Conservation (phyloP, 2,329 filamentous ascomycete species). For the Sporothrix curviconia region DNA sequence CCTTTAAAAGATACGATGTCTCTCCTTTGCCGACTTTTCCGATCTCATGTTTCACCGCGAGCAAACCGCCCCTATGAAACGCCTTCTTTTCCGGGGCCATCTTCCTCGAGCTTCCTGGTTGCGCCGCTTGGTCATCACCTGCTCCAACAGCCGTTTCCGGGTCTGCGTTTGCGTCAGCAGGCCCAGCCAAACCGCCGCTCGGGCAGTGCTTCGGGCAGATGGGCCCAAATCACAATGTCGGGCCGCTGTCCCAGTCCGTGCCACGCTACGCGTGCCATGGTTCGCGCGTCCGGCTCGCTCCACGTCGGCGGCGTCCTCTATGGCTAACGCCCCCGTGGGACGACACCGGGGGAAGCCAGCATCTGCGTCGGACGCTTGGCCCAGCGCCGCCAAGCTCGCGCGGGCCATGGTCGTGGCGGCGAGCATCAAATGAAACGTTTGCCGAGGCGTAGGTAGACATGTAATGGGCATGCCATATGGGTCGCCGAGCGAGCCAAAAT, state of each 20-base stretch:
- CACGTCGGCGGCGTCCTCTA: slow-evolving; percentile 11
- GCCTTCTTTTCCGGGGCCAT: background rate
- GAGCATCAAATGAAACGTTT: slow-evolving; percentile 20
- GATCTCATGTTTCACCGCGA: too few relatives aligned
- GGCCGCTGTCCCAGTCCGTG: slow-evolving; percentile 22
- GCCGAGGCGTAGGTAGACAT: slow-evolving; percentile 31
- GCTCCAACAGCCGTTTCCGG: background rate
- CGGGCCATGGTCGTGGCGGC: slow-evolving; percentile 15
- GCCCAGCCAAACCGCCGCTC: background rate
- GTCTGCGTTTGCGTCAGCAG: slow-evolving; percentile 12
- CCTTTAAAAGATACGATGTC: too few relatives aligned
- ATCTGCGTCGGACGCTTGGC: slow-evolving; percentile 19
- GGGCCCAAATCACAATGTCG: slow-evolving; percentile 17
- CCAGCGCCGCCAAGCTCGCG: slow-evolving; percentile 18
- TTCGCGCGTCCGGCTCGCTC: slow-evolving; percentile 18
- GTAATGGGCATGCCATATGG: slow-evolving; percentile 41
- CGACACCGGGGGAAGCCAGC: slow-evolving; percentile 20
- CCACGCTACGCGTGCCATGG: slow-evolving; percentile 21
- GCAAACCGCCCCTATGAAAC: too few relatives aligned
- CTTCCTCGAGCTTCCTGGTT: background rate
- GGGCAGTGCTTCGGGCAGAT: slow-evolving; percentile 20
- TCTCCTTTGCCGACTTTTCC: too few relatives aligned
- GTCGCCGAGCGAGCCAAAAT: slow-evolving; percentile 41
- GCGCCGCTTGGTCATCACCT: slow-evolving; percentile 2
- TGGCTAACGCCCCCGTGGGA: slow-evolving; percentile 20